Evolutionary conservation across 257 asterid genomes (phyloP).

Genomic region (Penstemon eatonii): DNA sequence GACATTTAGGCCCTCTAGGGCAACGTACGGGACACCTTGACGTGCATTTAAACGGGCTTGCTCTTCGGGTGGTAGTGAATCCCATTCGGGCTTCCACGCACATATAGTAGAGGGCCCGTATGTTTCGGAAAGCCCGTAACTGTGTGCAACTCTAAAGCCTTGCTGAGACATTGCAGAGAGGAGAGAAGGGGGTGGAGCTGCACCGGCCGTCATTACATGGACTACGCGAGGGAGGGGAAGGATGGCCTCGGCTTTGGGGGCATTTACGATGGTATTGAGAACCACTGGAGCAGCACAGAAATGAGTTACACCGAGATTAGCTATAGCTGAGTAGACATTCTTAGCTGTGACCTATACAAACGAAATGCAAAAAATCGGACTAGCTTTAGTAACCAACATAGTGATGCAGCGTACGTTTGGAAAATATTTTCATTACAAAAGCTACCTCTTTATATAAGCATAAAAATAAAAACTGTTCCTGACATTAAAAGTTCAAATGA

Average conservation of each 20-base stretch:
- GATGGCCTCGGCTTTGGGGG: constrained; percentile 58
- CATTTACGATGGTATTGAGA: constrained; percentile 75
- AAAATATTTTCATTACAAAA: neutral
- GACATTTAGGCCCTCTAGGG: constrained; percentile 71
- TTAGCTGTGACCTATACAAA: constrained; percentile 69
- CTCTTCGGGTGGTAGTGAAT: constrained; percentile 56
- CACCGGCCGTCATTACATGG: constrained; percentile 94
- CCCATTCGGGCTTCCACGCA: constrained; percentile 98
- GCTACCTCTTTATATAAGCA: neutral
- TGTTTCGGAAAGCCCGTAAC: constrained; percentile 93
- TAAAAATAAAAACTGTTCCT: neutral
- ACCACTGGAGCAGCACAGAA: constrained; percentile 98
- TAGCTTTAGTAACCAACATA: too few species aligned
- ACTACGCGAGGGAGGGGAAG: constrained; percentile 81
- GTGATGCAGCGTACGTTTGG: too few species aligned
- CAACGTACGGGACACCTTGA: constrained; percentile 74
- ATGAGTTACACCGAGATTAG: constrained; percentile 79
- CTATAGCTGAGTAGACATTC: constrained; percentile 84
- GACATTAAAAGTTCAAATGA: neutral
- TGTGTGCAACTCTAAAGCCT: constrained; percentile 89
- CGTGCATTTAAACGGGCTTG: constrained; percentile 86
- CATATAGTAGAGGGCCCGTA: constrained; percentile 91
- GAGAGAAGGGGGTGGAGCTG: constrained; percentile 90
- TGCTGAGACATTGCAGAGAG: constrained; percentile 71
- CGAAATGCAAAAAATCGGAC: neutral